Evolutionary conservation across 2,329 filamentous ascomycete species (phyloP).

Genomic region (Microdochium nivale): DNA sequence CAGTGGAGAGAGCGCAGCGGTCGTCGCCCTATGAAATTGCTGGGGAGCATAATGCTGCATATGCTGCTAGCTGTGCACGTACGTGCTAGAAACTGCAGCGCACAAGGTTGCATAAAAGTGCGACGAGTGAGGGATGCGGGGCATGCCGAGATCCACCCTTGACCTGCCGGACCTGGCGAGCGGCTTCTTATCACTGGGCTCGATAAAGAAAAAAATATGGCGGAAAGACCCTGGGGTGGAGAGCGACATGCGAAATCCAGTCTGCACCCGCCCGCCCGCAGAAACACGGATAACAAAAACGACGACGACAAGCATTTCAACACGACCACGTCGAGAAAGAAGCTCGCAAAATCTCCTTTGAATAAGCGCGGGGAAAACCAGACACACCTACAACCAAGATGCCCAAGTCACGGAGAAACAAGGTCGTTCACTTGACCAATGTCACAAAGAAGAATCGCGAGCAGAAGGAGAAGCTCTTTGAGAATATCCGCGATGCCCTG

Average conservation of each 20-base stretch:
- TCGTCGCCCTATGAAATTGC: background rate
- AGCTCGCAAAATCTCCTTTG: background rate
- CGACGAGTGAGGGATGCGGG: background rate
- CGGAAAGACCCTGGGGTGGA: background rate
- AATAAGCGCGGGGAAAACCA: conserved; percentile 1
- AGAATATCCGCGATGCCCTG: conserved; percentile 77
- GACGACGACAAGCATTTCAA: background rate
- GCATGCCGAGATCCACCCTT: background rate
- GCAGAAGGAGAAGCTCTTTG: conserved; percentile 82
- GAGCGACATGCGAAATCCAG: too few relatives aligned
- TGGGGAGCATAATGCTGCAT: too few relatives aligned
- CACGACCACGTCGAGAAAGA: background rate
- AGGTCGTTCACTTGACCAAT: conserved; percentile 82
- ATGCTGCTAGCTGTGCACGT: background rate
- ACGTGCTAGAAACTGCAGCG: background rate
- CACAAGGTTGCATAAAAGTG: background rate
- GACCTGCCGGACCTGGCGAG: background rate
- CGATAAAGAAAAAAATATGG: conserved; percentile 1
- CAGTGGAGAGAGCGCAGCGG: background rate
- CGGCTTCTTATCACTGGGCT: background rate
- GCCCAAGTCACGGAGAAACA: conserved; percentile 94
- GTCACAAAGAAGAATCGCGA: conserved; percentile 89
- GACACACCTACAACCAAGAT: conserved; percentile 40
- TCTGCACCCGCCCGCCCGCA: background rate
- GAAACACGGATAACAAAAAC: background rate